phyloP scores from a whole-genome alignment of 768 basidiomycete species.

The Leccinum longicurvipes region DNA sequence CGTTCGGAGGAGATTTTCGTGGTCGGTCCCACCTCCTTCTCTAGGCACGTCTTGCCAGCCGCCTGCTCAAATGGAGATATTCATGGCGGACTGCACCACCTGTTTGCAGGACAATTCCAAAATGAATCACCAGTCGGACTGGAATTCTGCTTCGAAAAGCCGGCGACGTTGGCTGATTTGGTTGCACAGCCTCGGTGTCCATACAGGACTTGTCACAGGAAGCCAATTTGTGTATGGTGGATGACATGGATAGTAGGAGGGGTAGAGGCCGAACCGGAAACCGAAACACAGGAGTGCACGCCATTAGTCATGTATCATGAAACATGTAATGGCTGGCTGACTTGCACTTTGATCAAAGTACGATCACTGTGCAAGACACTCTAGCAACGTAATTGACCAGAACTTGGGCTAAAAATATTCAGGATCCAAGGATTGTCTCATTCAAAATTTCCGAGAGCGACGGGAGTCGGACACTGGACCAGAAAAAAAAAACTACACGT shows the following conservation, averaged over 20 bases:
- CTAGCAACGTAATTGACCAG: no score
- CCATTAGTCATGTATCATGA: neutral
- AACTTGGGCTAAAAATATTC: no score
- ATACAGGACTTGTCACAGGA: slow-evolving; percentile 1
- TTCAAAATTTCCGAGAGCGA: no score
- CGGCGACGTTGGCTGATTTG: neutral
- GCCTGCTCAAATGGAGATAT: neutral
- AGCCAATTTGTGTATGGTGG: neutral
- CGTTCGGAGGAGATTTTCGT: neutral
- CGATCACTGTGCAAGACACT: neutral
- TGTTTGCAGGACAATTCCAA: neutral
- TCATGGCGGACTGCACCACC: neutral
- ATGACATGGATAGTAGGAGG: no score
- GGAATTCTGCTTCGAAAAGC: neutral
- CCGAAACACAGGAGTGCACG: neutral
- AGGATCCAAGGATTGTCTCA: no score
- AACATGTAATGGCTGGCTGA: no score
- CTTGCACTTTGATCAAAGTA: no score
- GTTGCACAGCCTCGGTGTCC: neutral
- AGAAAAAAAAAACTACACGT: no score
- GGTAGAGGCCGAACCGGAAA: neutral
- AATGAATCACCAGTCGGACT: neutral
- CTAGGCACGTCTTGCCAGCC: neutral
- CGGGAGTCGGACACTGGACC: no score
- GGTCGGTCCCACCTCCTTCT: neutral